Evolutionary conservation across 257 asterid species (phyloP), one percentile per base, ranked within the genome.

Genomic region (Solanum megistacrolobum): DNA sequence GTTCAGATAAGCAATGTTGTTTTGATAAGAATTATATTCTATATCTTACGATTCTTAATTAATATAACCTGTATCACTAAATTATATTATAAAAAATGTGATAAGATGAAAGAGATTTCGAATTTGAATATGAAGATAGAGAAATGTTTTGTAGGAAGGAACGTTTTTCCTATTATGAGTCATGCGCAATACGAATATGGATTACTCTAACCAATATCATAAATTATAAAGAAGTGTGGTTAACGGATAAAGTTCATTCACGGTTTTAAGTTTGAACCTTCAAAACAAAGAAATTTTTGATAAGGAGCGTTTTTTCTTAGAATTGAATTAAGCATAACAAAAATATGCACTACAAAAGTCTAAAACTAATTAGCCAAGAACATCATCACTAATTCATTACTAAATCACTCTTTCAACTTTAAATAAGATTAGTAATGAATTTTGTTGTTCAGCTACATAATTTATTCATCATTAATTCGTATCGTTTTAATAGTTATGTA

Each of bases 1-100:
- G 0, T 60, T 58, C 0, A 0, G 0, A 60, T 60, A 4, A 9
- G 3, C 1, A 9, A 3, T 60, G 0, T 2, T 23, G 0, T 60
- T 2, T 5, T 0, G 1, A 0, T 25, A 5, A n/a, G 14, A 25
- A 66, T 25, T 11, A 0, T 12, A 29, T 11, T 10, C 2, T 25
- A 27, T 2, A 2, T 68, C 1, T 3, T 69, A 69, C 0, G 6
- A 14, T 14, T 66, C 2, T 12, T 21, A 0, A 66, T 66, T 66
- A 3, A 68, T 29, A 3, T 68, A 7, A 68, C 0, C 0, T 0
- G 32, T 65, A 68, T 27, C 0, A 68, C 4, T 68, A 72, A 72
- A 10, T 20, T 72, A 18, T 5, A 18, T 7, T 52, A 16, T 18
- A 0, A 71, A 0, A 9, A 16, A 0, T 32, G 7, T 31, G 6